Evolutionary conservation across 2,329 filamentous ascomycete genomes (phyloP), one percentile per base, ranked within the genome.

Genomic region (Cadophora sp.): DNA sequence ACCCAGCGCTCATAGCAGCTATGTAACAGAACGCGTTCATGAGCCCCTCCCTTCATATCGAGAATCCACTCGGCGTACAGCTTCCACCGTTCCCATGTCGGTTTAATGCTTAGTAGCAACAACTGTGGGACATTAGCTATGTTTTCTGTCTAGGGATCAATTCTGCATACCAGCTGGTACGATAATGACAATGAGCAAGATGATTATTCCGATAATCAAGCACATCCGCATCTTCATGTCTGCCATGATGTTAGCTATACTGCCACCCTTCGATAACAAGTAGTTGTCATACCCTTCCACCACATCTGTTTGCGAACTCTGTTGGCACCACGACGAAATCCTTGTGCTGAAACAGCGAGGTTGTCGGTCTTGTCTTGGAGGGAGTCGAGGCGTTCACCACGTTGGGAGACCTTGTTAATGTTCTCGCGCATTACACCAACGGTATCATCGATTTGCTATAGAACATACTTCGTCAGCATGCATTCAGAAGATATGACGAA

Each of bases 161-260:
- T 60, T 7, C 8, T n/a, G 61, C 89, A 79, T 89, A 97, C 95
- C 93, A 75, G 91, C 86, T 73, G 96, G 96, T 75, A 98, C 90
- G 78, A 99, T 96, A 80, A 99, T 98, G 81, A 99, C 88, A 75
- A 97, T 84, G 74, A 99, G 87, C 76, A 99, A 86, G 75, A 98
- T 87, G 80, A 98, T 91, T 81, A 99, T 92, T 77, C 94, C 96
- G 68, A 90, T 86, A 79, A 97, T 92, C 76, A 99, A 85, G 83
- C 95, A 98, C 86, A 97, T 96, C 81, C 96, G 91, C 96, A 99
- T 99, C 89, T 98, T 98, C 93, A 97, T 97, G 79, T 98, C 95
- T 88, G 37, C 58, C 24, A 60, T 22, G 5, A 24, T 27, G 62
- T 73, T 67, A 73, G 68, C 46, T 66, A 16, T 12, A 31, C n/a